Evolutionary conservation across 768 basidiomycete genomes (phyloP), one percentile per base, ranked within the genome.

Genomic region (Suillus paluster): DNA sequence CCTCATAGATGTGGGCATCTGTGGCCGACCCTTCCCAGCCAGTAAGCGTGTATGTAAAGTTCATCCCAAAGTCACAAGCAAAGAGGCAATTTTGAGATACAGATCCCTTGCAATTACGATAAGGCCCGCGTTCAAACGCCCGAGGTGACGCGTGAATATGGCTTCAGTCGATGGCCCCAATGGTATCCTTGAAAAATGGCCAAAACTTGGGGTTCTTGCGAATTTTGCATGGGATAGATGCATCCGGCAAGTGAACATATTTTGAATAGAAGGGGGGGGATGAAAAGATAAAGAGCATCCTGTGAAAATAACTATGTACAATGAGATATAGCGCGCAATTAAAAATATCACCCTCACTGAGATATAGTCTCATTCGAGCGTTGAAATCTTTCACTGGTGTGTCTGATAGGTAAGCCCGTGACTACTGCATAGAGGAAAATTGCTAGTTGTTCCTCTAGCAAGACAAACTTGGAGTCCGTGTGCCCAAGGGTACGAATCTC

Each of bases 321-420:
- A 45, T 45, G 44, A 52, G 8, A 12, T 17, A 38, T 21, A 10
- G 8, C 5, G 23, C 12, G 7, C 19, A 46, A 27, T n/a, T 14
- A 33, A 12, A 10, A 30, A 19, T 30, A 36, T 30, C 14, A 19
- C 8, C 64, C 63, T 17, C 56, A 76, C 78, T 72, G 71, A n/a
- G 73, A 76, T 19, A 80, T 75, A 1, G 78, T 80, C 27, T 76
- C 77, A 12, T 70, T 74, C 65, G 75, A 75, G 4, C 70, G 59
- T 63, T 81, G 80, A 62, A 81, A 80, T 15, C 69, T 58, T 54
- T 80, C 79, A 53, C 73, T 69, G 41, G 76, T 62, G 45, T 74
- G 67, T 9, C 66, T 54, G 61, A 68, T 71, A 1, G 69, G 57
- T 17, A 64, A 44, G 4, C 77, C 77, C 36, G 72, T 77, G 1